Evolutionary conservation across 495 filamentous ascomycete genomes (phyloP).

Genomic region (Viridothelium virens): DNA sequence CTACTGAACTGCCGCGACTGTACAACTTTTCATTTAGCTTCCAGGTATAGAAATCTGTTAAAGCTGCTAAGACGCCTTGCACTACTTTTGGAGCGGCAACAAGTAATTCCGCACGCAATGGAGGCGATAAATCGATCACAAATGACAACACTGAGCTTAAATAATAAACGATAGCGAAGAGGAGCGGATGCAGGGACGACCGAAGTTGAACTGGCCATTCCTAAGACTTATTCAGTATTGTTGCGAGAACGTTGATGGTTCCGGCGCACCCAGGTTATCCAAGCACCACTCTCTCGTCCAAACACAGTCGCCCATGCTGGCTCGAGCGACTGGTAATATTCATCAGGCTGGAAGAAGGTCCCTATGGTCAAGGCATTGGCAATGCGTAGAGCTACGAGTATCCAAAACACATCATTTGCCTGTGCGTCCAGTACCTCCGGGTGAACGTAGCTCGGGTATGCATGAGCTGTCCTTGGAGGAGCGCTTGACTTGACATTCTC

Average conservation of each 20-base stretch:
- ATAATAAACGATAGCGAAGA: conserved; percentile 75
- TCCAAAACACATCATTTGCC: conserved; percentile 20
- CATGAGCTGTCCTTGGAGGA: not conserved
- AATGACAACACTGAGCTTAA: conserved; percentile 46
- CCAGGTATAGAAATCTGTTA: conserved; percentile 85
- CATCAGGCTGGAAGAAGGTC: conserved; percentile 99
- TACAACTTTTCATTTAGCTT: conserved; percentile 67
- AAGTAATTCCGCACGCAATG: conserved; percentile 53
- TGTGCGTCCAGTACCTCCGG: not conserved
- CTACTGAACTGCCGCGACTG: conserved; percentile 48
- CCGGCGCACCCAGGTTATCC: conserved; percentile 83
- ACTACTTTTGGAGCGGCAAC: conserved; percentile 62
- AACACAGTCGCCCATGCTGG: conserved; percentile 90
- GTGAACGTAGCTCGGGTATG: conserved; percentile 1
- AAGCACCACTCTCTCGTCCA: conserved; percentile 66
- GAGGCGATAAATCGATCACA: conserved; percentile 42
- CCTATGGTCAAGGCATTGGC: conserved; percentile 73
- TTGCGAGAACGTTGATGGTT: not conserved
- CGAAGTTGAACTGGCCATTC: conserved; percentile 90
- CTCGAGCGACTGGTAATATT: conserved; percentile 94
- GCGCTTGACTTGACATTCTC: not conserved
- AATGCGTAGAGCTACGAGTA: conserved; percentile 67
- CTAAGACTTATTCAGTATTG: conserved; percentile 38
- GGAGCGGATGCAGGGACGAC: conserved; percentile 80
- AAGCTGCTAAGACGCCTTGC: conserved; percentile 70